Evolutionary conservation across 1,284 basidiomycete species (phyloP), one percentile per base, ranked within the genome.

Genomic region (Irpex sp.): DNA sequence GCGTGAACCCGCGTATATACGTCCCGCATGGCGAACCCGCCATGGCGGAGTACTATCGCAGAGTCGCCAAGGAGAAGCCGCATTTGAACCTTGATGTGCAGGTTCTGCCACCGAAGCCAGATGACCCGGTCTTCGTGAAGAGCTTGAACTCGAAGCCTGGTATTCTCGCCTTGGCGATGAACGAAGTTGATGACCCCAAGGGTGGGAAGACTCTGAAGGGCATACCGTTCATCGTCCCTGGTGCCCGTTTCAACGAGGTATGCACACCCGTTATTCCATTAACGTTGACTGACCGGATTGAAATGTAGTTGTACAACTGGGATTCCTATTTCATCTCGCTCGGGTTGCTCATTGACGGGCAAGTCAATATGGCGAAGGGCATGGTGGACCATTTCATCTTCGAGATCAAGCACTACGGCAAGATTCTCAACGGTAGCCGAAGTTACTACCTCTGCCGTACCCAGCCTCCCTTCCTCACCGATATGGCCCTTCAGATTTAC

Each of bases 351-450:
- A 93, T 98, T 26, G 97, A 99, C 75, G 96, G 94, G 34, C 89
- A 96, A 72, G 86, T 97, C 49, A 87, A 91, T 67, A 92, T 98
- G 84, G 97, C 97, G 6, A 94, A 95, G 78, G 93, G 94, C 69
- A 96, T 97, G 85, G 95, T 98, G 57, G 97, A 98, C 66, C 97
- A 99, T 76, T 99, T 98, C 79, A 92, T 98, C 73, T 99, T 99
- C 75, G 94, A 99, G 82, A 98, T 99, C 82, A 94, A 89, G 77
- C 93, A 98, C 79, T 98, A 98, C 75, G 92, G 92, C 81, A 98
- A 97, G 78, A 91, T 91, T 70, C 75, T 91, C 63, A 90, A 91
- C 70, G 90, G 90, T 64, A 90, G 86, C 72, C 87, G 90, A 64
- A 89, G 87, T 68, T 90, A 96, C 86, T 99, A 99, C 76, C 87